Evolutionary conservation across 2,329 filamentous ascomycete genomes (phyloP).

Genomic region (Venturia pyrina): DNA sequence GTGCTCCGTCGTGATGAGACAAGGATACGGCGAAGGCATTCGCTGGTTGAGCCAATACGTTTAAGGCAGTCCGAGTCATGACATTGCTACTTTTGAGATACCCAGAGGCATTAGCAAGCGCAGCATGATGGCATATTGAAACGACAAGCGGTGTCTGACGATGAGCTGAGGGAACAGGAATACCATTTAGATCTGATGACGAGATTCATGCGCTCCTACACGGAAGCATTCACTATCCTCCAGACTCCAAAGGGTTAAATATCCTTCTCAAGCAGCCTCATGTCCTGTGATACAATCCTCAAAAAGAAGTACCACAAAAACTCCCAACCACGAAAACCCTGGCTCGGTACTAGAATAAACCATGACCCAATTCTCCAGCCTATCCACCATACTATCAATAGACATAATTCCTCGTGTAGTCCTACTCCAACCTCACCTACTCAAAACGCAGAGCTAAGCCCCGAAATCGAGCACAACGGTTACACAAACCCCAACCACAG

Average conservation of each 20-base stretch:
- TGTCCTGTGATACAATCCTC: too few species aligned
- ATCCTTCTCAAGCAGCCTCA: too few species aligned
- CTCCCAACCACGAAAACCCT: too few species aligned
- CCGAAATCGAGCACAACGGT: neutral
- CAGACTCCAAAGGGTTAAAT: neutral
- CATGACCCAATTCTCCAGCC: too few species aligned
- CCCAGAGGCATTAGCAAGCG: neutral
- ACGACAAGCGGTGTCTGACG: too few species aligned
- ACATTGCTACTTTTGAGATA: neutral
- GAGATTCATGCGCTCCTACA: neutral
- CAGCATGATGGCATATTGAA: neutral
- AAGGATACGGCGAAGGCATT: slow-evolving; percentile 30
- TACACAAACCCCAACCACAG: neutral
- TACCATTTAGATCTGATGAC: neutral
- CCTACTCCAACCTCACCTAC: too few species aligned
- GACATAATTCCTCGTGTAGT: too few species aligned
- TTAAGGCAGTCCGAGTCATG: slow-evolving; percentile 15
- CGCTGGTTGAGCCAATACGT: slow-evolving; percentile 33
- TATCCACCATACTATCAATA: too few species aligned
- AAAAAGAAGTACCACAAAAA: too few species aligned
- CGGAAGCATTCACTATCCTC: neutral
- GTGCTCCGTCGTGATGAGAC: slow-evolving; percentile 8
- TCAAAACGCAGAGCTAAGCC: neutral
- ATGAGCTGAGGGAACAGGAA: neutral
- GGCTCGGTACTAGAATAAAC: too few species aligned